Evolutionary conservation across 2,329 filamentous ascomycete genomes (phyloP), one percentile per base, ranked within the genome.

Genomic region (Colletotrichum falcatum): DNA sequence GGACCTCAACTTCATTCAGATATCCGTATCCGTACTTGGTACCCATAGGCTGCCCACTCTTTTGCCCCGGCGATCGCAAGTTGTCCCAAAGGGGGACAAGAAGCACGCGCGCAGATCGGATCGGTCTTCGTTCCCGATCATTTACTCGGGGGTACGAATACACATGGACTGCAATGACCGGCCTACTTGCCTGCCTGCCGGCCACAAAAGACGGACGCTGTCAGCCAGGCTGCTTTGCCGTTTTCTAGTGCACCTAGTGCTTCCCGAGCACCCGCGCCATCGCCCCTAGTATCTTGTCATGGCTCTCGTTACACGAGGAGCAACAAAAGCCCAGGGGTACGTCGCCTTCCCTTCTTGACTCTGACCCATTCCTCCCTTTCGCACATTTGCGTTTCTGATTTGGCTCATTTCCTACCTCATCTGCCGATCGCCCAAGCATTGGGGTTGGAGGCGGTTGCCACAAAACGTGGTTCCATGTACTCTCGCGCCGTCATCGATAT

Each of bases 391-490:
- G n/a, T n/a, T n/a, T n/a, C n/a, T n/a, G n/a, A n/a, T n/a, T n/a
- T n/a, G n/a, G n/a, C n/a, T n/a, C n/a, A n/a, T n/a, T n/a, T n/a
- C n/a, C n/a, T n/a, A n/a, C 48, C 26, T n/a, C n/a, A 44, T 60
- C 20, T 23, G 63, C n/a, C 54, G 64, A 61, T 66, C 64, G 23
- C 23, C 26, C 44, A 37, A 37, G 46, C 37, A 54, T 16, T 42
- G 14, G 14, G 3, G 4, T 16, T 28, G 23, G 48, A 59, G 56
- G 37, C 64, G 64, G 64, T 54, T 44, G 64, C 58, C 67, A 67
- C 64, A 70, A 62, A 70, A 70, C 67, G 67, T 70, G 67, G 63
- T 30, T 66, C 48, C n/a, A n/a, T n/a, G n/a, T 56, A 20, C 51
- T 46, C 44, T 28, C 28, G 46, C 46, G 46, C 28, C 46, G 63